Percentiles rank a stretch among this genome's conserved stretches.
phyloP scores from a whole-genome alignment of 164 flowering plant genomes.

The Stephania yunnanensis region DNA sequence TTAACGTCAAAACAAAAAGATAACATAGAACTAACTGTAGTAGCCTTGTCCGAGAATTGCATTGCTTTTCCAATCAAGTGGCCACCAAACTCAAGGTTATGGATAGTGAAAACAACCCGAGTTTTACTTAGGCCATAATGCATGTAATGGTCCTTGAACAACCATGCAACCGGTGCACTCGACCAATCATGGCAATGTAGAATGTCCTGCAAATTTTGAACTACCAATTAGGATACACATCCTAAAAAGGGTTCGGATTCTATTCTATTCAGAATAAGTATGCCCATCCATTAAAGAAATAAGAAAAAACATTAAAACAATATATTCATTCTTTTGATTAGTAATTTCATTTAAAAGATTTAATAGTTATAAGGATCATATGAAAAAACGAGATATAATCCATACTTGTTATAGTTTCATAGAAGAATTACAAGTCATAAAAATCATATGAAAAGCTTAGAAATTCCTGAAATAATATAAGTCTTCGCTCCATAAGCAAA shows the following conservation, averaged over 20 bases:
- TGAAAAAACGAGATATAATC: too few relatives aligned
- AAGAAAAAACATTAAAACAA: too few relatives aligned
- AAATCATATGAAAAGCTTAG: neutral
- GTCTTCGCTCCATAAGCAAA: neutral
- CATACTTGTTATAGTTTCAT: too few relatives aligned
- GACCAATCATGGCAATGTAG: constrained; percentile 99
- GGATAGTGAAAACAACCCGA: constrained; percentile 90
- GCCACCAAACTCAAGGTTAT: constrained; percentile 95
- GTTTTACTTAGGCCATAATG: constrained; percentile 87
- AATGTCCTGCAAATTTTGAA: constrained; percentile 57
- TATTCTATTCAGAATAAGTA: neutral
- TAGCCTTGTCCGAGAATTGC: constrained; percentile 76
- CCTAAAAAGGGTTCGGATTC: neutral
- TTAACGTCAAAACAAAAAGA: neutral
- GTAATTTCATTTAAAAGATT: too few relatives aligned
- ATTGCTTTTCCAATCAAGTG: constrained; percentile 73
- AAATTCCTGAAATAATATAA: neutral
- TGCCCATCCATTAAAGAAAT: neutral
- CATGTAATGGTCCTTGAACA: constrained; percentile 78
- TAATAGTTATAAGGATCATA: too few relatives aligned
- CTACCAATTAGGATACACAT: neutral
- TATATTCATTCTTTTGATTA: too few relatives aligned
- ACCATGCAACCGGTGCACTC: constrained; percentile 96
- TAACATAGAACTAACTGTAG: constrained; percentile 57
- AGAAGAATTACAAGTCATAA: too few relatives aligned